Percentiles rank a stretch among this genome's conserved stretches.
Evolutionary conservation across 768 basidiomycete genomes (phyloP).

Genomic region (Psilocybe tampanensis): DNA sequence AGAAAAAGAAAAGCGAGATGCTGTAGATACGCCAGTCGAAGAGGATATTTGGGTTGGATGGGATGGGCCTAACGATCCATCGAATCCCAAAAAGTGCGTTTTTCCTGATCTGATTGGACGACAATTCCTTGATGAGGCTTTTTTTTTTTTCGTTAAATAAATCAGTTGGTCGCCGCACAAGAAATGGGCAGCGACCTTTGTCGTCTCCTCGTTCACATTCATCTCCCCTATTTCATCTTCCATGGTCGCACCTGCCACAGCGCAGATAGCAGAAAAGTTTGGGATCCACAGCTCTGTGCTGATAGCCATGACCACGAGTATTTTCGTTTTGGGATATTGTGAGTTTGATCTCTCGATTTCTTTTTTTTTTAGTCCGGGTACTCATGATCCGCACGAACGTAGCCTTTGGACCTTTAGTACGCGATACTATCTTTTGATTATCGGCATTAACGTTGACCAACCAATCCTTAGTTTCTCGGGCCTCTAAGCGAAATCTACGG

Average conservation of each 20-base stretch:
- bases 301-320: conserved; percentile 60
- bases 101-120: not conserved
- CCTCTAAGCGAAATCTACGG: conserved; percentile 77
- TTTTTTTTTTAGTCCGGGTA: not conserved
- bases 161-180: conserved; percentile 56
- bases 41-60: conserved; percentile 53
- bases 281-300: conserved; percentile 50
- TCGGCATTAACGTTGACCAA: not conserved
- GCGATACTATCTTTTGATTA: conserved; percentile 4
- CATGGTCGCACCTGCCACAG: conserved; percentile 70
- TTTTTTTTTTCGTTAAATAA: too few species aligned
- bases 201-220: conserved; percentile 70
- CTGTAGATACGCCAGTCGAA: not conserved
- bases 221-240: conserved; percentile 72
- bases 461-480: conserved; percentile 41
- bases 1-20: not conserved
- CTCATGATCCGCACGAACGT: not conserved
- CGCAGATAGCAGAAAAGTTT: conserved; percentile 53
- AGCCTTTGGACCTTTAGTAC: conserved; percentile 57
- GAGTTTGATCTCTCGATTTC: conserved; percentile 14
- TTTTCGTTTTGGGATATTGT: conserved; percentile 60
- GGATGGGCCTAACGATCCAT: conserved; percentile 62
- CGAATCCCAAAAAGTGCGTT: conserved; percentile 60
- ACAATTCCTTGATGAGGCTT: not conserved
- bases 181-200: conserved; percentile 66